phyloP scores from a whole-genome alignment of 1,284 basidiomycete species.

The Neonothopanus nambi region DNA sequence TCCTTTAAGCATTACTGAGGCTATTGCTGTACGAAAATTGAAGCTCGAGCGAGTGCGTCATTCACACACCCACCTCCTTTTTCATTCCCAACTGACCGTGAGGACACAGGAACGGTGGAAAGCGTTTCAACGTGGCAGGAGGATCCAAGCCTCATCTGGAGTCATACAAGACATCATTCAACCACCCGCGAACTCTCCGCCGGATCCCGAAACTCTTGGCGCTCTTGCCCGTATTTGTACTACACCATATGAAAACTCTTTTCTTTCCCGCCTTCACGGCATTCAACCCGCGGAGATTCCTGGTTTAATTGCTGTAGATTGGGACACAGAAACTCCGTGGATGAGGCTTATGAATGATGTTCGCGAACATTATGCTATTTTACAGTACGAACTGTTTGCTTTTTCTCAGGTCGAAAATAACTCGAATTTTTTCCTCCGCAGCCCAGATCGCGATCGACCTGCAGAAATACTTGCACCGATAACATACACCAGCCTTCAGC shows the following conservation, averaged over 20 bases:
- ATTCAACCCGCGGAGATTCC: slow-evolving; percentile 25
- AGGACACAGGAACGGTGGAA: slow-evolving; percentile 37
- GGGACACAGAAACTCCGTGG: slow-evolving; percentile 71
- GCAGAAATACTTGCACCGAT: slow-evolving; percentile 51
- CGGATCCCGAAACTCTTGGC: slow-evolving; percentile 48
- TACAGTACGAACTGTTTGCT: slow-evolving; percentile 48
- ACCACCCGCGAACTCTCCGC: slow-evolving; percentile 22
- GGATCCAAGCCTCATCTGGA: slow-evolving; percentile 17
- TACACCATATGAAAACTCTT: slow-evolving; percentile 63
- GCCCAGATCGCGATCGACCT: slow-evolving; percentile 52
- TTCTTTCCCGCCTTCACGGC: slow-evolving; percentile 60
- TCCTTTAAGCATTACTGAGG: slow-evolving; percentile 29
- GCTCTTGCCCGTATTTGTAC: slow-evolving; percentile 55
- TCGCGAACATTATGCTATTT: slow-evolving; percentile 56
- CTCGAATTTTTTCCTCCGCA: slow-evolving; percentile 29
- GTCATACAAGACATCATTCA: slow-evolving; percentile 22
- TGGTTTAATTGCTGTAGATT: slow-evolving; percentile 58
- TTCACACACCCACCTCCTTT: slow-evolving; percentile 1
- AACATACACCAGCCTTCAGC: slow-evolving; percentile 59
- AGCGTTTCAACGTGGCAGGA: slow-evolving; percentile 24
- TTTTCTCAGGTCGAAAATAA: slow-evolving; percentile 10
- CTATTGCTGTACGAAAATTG: slow-evolving; percentile 47
- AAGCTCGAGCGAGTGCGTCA: slow-evolving; percentile 43
- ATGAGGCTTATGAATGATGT: slow-evolving; percentile 72
- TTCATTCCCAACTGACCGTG: neutral